These are phyloP conservation scores for Exophiala dermatitidis DNA, from an alignment of 2,329 filamentous ascomycete genomes.

Conservation along the genomic window DNA sequence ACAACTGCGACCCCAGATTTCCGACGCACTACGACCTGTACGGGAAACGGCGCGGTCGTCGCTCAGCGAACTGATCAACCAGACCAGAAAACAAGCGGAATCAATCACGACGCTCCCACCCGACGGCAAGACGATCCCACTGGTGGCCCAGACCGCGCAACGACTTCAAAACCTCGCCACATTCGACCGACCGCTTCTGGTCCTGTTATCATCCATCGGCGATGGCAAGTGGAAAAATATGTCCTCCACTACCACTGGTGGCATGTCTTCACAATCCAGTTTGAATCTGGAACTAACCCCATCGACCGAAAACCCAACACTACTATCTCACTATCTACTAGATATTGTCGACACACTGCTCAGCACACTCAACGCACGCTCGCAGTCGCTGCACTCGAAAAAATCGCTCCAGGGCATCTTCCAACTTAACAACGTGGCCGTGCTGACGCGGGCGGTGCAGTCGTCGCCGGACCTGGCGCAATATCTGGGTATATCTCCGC, in stretches of 20 bases:
- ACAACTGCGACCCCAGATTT: conserved; percentile 74
- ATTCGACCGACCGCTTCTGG: conserved; percentile 77
- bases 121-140: conserved; percentile 69
- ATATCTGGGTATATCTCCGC: conserved; percentile 57
- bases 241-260: conserved; percentile 30
- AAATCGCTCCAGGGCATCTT: conserved; percentile 81
- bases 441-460: conserved; percentile 77
- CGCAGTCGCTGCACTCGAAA: conserved; percentile 63
- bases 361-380: conserved; percentile 65
- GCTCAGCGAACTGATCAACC: conserved; percentile 72
- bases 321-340: conserved; percentile 82
- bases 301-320: conserved; percentile 59
- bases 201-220: conserved; percentile 83
- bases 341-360: conserved; percentile 83
- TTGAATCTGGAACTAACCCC: conserved; percentile 38
- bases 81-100: conserved; percentile 64
- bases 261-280: conserved; percentile 29
- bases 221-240: conserved; percentile 87
- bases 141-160: conserved; percentile 78
- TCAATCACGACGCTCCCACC: conserved; percentile 61
- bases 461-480: conserved; percentile 65
- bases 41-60: conserved; percentile 87
- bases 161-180: conserved; percentile 79
- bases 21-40: conserved; percentile 79
- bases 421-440: conserved; percentile 75